Base-by-base conservation (phyloP, 179 eudicot species). In the Beta corolliflora region DNA sequence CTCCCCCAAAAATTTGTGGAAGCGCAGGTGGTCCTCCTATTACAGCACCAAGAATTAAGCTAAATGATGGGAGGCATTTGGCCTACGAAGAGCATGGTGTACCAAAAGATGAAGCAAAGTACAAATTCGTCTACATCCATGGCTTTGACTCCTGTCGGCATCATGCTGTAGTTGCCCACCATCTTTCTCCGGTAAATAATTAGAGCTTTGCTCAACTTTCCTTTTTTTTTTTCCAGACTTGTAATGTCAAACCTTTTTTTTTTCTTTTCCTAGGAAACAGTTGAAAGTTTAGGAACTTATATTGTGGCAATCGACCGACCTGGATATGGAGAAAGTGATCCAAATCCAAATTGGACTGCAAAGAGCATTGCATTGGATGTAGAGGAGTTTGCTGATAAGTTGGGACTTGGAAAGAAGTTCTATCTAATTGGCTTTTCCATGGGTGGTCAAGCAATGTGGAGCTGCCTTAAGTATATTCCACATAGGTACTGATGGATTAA, bases 321-420 rank as follows among this genome's bases (percentile, higher is more conserved):
- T 13, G 89, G 90, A 5, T 88, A 88, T 71, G 87, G 90, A 16
- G 90, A 88, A 80, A 88, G 89, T 52, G 91, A 86, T 46, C 88
- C 89, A 3, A 60, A 81, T 76, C 88, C 86, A 46, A 76, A 79
- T 9, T 73, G 83, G 48, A 75, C 79, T 9, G 21, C 79, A 0
- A 83, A 87, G 81, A 85, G 88, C 83, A 71, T 83, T 23, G 88
- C 87, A 9, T 69, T 72, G 15, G 89, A 87, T 68, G 74, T 87
- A 15, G 86, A 87, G 64, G 87, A 87, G 80, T 79, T 87, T 61
- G 87, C 87, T 23, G 87, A 87, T 77, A 81, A 84, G 71, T 76
- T 87, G 77, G 78, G 71, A 10, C 84, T 87, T 54, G 89, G 89
- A 63, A n/a, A 74, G 7, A 87, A 84, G 77, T 87, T 87, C 48